Percentiles rank a stretch among this genome's conserved stretches.
These are phyloP conservation scores for Jaminaea rosea DNA, from an alignment of 1,284 basidiomycete genomes.

Conservation along the genomic window DNA sequence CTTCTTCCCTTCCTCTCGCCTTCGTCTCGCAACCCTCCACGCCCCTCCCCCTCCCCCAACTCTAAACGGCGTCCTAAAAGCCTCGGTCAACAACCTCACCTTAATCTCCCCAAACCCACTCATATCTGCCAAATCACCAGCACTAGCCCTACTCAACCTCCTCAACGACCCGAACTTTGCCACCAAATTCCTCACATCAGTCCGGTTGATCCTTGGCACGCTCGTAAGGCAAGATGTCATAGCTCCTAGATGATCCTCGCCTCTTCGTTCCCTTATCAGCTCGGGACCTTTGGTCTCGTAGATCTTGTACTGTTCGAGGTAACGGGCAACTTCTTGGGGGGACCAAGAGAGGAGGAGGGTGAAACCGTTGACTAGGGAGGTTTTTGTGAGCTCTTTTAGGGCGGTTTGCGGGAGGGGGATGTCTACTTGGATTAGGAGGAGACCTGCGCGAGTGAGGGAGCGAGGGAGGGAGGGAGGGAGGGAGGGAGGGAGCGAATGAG, in stretches of 20 bases:
- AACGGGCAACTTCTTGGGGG: slow-evolving; percentile 77
- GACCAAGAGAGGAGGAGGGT: slow-evolving; percentile 88
- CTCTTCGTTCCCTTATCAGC: slow-evolving; percentile 82
- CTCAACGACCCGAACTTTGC: slow-evolving; percentile 88
- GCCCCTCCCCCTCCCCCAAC: slow-evolving; percentile 58
- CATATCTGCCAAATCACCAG: slow-evolving; percentile 67
- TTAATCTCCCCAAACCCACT: slow-evolving; percentile 94
- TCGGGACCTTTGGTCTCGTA: slow-evolving; percentile 90
- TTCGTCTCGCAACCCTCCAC: slow-evolving; percentile 54
- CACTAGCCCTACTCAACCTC: slow-evolving; percentile 49
- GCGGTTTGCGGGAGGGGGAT: slow-evolving; percentile 68
- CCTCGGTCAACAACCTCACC: slow-evolving; percentile 58
- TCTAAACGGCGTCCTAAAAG: slow-evolving; percentile 52
- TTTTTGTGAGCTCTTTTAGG: slow-evolving; percentile 83
- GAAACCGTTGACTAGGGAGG: slow-evolving; percentile 69
- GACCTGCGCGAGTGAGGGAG: no score
- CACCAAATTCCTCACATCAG: slow-evolving; percentile 86
- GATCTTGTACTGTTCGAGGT: slow-evolving; percentile 81
- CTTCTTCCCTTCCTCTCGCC: slow-evolving; percentile 68
- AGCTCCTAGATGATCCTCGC: slow-evolving; percentile 75
- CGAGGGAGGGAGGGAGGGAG: no score
- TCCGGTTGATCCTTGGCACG: slow-evolving; percentile 91
- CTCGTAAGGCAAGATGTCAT: slow-evolving; percentile 77
- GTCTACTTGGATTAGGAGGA: slow-evolving; percentile 53
- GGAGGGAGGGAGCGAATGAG: no score